Base-by-base conservation (phyloP, 805 yeast species). In the Scheffersomyces coipomensis region DNA sequence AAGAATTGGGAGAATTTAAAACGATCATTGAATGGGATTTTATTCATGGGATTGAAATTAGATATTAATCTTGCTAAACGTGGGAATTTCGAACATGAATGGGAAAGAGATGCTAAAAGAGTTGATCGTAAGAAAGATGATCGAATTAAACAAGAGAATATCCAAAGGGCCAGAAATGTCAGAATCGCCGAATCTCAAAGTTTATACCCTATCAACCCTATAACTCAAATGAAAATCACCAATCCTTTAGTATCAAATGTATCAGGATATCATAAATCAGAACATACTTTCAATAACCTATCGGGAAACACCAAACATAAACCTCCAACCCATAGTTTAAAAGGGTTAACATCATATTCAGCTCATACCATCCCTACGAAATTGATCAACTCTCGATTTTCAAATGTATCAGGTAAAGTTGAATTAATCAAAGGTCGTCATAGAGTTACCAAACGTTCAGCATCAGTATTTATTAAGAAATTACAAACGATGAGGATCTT, bases 21-120 rank as follows among this genome's bases (percentile, higher is more conserved):
- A 42, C 57, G 64, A 5, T 67, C 85, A 0, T 73, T 87, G 46
- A 76, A 88, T 55, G 93, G 90, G 22, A 76, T 84, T 1, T 76
- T 75, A 19, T 91, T 74, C 62, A 88, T 85, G 73, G 96, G 95
- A 2, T 71, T 83, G 19, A 78, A 73, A 38, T 59, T 91, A 25
- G 67, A 69, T 2, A 62, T 91, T 8, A 79, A 74, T 37, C 57
- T 64, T 33, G 97, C 97, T 3, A 78, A 73, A 47, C 80, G 80
- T 0, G 67, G 66, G 32, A 7, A n/a, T 4, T 27, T 27, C 15
- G 11, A 27, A 27, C 6, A 64, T 18, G 53, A 60, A 15, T 75
- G 82, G 83, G 58, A 61, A 22, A 54, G 58, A 33, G 83, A 81
- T 45, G 44, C 58, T 22, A 60, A 56, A 10, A 58, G 75, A 31